Evolutionary conservation across 2,329 filamentous ascomycete species (phyloP), one percentile per base, ranked within the genome.

Genomic region (Cladosporium sp.): DNA sequence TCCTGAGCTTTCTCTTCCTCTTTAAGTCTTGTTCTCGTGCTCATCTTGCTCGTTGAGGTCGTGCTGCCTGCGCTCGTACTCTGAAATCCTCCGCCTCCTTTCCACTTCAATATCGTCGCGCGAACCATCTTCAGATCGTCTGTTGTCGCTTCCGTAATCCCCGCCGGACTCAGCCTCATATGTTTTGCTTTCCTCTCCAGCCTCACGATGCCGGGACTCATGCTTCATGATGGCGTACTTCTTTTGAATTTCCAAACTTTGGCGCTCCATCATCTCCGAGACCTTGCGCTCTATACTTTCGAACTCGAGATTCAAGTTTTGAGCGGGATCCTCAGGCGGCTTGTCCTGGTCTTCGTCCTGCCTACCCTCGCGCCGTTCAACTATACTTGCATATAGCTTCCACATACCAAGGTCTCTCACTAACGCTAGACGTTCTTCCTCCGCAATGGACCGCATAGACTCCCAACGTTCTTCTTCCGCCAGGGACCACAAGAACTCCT

Each of bases 131-230:
- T 21, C 66, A 65, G 68, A 76, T 10, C 73, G 73, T 61, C 75
- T 75, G 66, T 77, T 75, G 70, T 81, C 80, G 30, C 73, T 73
- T 46, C 78, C 70, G 34, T 80, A 53, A 65, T 72, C 71, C 36
- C 72, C 79, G 25, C 74, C 73, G 6, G 81, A 74, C 30, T 75
- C 76, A 63, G 78, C 76, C 67, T 76, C 76, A 66, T 81, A 78
- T 39, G 76, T 76, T 51, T 74, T 72, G 3, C 63, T 76, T 76
- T 67, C 77, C 75, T 57, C 74, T 73, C 21, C 67, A 21, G 65
- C 69, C 54, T 70, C 65, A 63, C 78, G 76, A 60, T 79, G 75
- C 65, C 80, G 77, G 2, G 77, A 73, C 63, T 76, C 74, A 28
- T 80, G 72, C 58, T 80, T 75, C 58, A 77, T 72, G 14, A 78